Conservation (phyloP, 805 yeast genomes). For the Torulaspora microellipsoides region DNA sequence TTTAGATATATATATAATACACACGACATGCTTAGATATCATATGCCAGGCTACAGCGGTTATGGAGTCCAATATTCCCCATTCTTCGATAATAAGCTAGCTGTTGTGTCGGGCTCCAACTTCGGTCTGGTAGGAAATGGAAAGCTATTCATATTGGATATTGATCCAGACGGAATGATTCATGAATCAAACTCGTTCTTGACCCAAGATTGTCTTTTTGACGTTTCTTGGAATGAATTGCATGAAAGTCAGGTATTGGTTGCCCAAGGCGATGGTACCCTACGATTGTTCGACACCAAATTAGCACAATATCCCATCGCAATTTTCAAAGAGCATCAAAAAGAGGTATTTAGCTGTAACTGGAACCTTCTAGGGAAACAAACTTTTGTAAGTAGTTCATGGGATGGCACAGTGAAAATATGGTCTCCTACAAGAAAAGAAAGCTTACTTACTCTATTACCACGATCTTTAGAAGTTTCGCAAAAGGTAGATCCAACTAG, state of each 20-base stretch:
- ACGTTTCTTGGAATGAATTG: conserved; percentile 81
- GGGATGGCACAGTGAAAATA: conserved; percentile 87
- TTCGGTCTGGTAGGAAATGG: conserved; percentile 96
- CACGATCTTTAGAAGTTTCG: conserved; percentile 31
- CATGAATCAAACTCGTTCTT: conserved; percentile 57
- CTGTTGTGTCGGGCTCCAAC: conserved; percentile 88
- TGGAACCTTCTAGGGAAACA: conserved; percentile 71
- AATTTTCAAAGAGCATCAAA: conserved; percentile 70
- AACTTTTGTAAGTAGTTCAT: conserved; percentile 70
- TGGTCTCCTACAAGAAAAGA: conserved; percentile 63
- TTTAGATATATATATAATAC: not conserved
- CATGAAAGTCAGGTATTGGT: conserved; percentile 82
- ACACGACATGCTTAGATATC: conserved; percentile 56
- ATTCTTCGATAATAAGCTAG: conserved; percentile 80
- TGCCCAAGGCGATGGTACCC: conserved; percentile 87
- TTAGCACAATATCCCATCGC: conserved; percentile 65
- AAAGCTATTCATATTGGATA: conserved; percentile 62
- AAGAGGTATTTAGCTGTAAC: conserved; percentile 68
- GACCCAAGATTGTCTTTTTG: conserved; percentile 91
- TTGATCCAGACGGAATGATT: conserved; percentile 62
- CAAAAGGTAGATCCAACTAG: conserved; percentile 8
- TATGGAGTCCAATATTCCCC: conserved; percentile 88
- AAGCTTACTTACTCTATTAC: conserved; percentile 53
- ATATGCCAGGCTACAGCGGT: conserved; percentile 81
- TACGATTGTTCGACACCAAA: conserved; percentile 74